Base-by-base conservation (phyloP, 371 early-diverging fungal genomes). In the Amoeboaphelidium protococcarum region DNA sequence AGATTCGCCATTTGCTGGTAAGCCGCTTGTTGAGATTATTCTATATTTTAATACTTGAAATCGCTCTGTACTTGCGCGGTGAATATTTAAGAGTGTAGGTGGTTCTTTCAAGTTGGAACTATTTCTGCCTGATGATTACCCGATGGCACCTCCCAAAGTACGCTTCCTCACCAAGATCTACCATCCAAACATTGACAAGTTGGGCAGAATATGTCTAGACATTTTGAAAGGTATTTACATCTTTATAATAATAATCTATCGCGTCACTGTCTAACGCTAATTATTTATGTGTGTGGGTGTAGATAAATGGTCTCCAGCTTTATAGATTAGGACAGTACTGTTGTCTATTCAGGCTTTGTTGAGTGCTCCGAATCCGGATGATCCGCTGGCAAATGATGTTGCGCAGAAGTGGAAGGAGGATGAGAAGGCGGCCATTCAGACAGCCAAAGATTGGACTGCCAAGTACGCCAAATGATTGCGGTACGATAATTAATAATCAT, bases 281-380 rank as follows among this genome's bases (percentile, higher is more conserved):
- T 31, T 41, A 47, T 47, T 47, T 12, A 20, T 6, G 44, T 31
- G 41, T 13, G 6, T 13, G 44, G n/a, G 40, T 41, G 20, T 60
- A 86, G 95, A 92, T 63, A 89, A 89, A 62, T 98, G 99, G 99
- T 90, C 87, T 23, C 97, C 97, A 22, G 94, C 92, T 3, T 74
- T 92, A 46, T 94, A 95, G 59, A 88, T 98, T 51, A 80, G 91
- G 47, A 91, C 92, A 0, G 94, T 96, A 6, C 67, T 98, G 31
- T 73, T 98, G 25, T 94, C 95, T 3, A 82, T 98, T 51, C 97
- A 96, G 54, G 96, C 96, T n/a, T 65, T 98, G 46, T 66, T 98
- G 40, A 31, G 23, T 48, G 47, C 37, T 16, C 48, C 63, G 47
- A 60, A 58, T 53, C 48, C 53, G 52, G 89, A 94, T 57, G 96